phyloP scores from a whole-genome alignment of 805 yeast genomes.

The Candida quercuum region DNA sequence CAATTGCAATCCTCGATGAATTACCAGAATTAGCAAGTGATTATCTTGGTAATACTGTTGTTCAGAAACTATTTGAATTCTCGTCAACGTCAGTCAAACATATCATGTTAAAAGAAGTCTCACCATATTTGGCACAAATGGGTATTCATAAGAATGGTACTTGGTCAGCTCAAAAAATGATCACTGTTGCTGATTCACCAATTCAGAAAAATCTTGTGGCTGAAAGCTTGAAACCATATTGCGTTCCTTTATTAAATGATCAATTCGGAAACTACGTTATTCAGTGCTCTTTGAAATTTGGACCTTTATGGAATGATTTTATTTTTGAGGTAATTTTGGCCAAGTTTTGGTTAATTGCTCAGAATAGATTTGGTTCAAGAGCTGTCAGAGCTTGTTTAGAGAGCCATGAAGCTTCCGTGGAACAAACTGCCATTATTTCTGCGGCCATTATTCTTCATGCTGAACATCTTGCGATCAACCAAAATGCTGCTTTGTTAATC shows the following conservation, averaged over 20 bases:
- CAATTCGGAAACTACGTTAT: slow-evolving; percentile 96
- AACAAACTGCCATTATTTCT: slow-evolving; percentile 68
- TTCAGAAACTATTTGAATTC: slow-evolving; percentile 79
- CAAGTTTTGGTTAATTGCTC: slow-evolving; percentile 74
- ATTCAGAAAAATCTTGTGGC: slow-evolving; percentile 63
- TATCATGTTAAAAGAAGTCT: slow-evolving; percentile 71
- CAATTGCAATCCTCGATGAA: slow-evolving; percentile 80
- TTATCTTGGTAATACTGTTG: slow-evolving; percentile 92
- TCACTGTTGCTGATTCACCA: slow-evolving; percentile 62
- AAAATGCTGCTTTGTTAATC: slow-evolving; percentile 82
- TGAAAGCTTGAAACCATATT: slow-evolving; percentile 67
- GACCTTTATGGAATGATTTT: slow-evolving; percentile 83
- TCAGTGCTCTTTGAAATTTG: slow-evolving; percentile 90
- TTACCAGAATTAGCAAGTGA: slow-evolving; percentile 88
- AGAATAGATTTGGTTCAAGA: slow-evolving; percentile 90
- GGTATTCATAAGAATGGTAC: slow-evolving; percentile 98
- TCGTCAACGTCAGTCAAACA: slow-evolving; percentile 69
- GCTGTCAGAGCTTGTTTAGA: slow-evolving; percentile 93
- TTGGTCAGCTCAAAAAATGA: slow-evolving; percentile 98
- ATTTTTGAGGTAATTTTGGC: slow-evolving; percentile 79
- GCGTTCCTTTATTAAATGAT: slow-evolving; percentile 83
- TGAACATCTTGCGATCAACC: slow-evolving; percentile 72
- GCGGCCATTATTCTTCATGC: slow-evolving; percentile 74
- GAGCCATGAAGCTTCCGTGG: slow-evolving; percentile 59
- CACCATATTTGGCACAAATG: slow-evolving; percentile 81